Evolutionary conservation across 2,329 filamentous ascomycete species (phyloP), one percentile per base, ranked within the genome.

Genomic region (Botrytis galanthina): DNA sequence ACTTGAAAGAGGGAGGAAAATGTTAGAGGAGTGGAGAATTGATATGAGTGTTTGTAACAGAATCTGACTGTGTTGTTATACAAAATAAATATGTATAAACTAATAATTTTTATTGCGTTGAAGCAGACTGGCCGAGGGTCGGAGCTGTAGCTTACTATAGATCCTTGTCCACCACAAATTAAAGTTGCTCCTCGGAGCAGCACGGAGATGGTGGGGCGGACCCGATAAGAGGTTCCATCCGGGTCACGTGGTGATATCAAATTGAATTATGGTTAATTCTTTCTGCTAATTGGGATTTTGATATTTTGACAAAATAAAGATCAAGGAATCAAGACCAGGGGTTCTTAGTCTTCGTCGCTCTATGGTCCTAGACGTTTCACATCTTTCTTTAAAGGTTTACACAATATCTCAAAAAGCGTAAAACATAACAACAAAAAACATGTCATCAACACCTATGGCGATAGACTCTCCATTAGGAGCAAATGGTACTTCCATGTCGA

Each of bases 361-460:
- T 37, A n/a, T 39, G 22, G 35, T 39, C 14, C 22, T 10, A 4
- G 16, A 37, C 32, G 39, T 37, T 48, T n/a, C 14, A 5, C n/a
- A 18, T 20, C 44, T 35, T 42, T 51, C 29, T 37, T 35, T 10
- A 4, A 67, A 54, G 26, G 26, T 39, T 29, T 54, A 39, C 26
- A 29, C 29, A 7, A 29, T 10, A 67, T 51, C 26, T 20, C 26
- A 39, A 20, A 54, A n/a, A 29, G 5, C 29, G n/a, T 54, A 29
- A 51, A 57, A 42, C 14, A 32, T 26, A 44, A 32, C 35, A 57
- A 22, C 29, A 60, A 69, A 16, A 57, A 71, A 71, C 12, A 81
- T 80, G 79, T 75, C 78, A 29, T 80, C 79, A 61, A 81, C 79
- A 22, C 78, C 80, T 22, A 81, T 81, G 78, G 77, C 74, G 26